These are phyloP conservation scores for Neurospora sp. DNA, from an alignment of 495 filamentous ascomycete genomes.

Conservation along the genomic window DNA sequence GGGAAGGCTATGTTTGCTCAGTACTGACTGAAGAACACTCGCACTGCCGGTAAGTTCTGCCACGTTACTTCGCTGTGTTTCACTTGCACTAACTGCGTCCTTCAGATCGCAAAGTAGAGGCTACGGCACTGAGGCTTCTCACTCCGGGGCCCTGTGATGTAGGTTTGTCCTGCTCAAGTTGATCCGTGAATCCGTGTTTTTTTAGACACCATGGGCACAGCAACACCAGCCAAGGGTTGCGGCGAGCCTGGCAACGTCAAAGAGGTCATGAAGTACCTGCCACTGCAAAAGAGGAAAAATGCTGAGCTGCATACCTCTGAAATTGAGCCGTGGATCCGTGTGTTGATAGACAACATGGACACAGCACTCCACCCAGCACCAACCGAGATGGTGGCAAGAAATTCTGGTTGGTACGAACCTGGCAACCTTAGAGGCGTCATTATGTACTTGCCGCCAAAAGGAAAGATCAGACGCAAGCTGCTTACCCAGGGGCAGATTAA, in stretches of 20 bases:
- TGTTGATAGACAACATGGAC: neutral
- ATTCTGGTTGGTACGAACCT: neutral
- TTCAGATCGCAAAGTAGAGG: neutral
- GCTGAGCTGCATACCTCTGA: neutral
- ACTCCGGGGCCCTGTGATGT: neutral
- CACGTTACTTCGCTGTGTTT: neutral
- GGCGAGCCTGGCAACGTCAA: neutral
- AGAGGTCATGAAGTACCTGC: neutral
- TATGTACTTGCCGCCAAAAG: neutral
- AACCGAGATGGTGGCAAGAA: neutral
- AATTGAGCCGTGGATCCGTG: neutral
- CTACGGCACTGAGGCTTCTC: neutral
- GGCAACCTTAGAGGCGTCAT: neutral
- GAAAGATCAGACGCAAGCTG: rapidly evolving
- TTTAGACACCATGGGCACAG: neutral
- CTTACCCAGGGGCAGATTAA: neutral
- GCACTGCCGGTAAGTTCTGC: neutral
- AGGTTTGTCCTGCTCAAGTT: neutral
- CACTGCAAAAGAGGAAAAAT: rapidly evolving
- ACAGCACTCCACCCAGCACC: neutral
- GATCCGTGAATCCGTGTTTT: neutral
- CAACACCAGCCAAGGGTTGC: neutral
- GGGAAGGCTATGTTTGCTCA: neutral
- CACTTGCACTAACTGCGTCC: neutral
- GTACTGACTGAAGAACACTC: neutral